phyloP scores from a whole-genome alignment of 257 asterid species.

The Solanum dulcamara region DNA sequence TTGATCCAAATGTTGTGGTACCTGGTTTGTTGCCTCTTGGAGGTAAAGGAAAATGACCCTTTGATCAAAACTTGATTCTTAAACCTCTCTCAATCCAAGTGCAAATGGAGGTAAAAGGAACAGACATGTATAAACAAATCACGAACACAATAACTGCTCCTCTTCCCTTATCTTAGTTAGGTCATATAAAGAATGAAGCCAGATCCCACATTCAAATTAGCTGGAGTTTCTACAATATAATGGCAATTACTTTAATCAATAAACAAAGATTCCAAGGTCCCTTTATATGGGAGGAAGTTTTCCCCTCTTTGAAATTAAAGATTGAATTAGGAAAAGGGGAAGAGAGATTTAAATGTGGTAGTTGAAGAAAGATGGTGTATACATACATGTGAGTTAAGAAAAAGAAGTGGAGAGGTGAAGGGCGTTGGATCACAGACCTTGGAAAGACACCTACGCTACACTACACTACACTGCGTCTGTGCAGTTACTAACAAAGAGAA shows the following conservation, averaged over 20 bases:
- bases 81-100: background rate
- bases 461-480: background rate
- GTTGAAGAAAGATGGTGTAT: slow-evolving; percentile 1
- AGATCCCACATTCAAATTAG: background rate
- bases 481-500: background rate
- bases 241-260: background rate
- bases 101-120: background rate
- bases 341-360: background rate
- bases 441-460: background rate
- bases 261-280: background rate
- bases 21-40: background rate
- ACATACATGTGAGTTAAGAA: slow-evolving; percentile 21
- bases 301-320: too few relatives aligned
- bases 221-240: too few relatives aligned
- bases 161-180: background rate
- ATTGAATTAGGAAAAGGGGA: background rate
- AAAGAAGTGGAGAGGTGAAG: too few relatives aligned
- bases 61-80: slow-evolving; percentile 1
- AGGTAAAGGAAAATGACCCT: background rate
- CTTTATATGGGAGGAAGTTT: background rate
- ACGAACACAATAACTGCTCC: slow-evolving; percentile 1
- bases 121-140: background rate
- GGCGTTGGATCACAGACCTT: background rate
- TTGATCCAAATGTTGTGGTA: background rate
- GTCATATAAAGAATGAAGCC: slow-evolving; percentile 8